phyloP scores from a whole-genome alignment of 495 filamentous ascomycete species.

The Aspergillus heteromorphus region DNA sequence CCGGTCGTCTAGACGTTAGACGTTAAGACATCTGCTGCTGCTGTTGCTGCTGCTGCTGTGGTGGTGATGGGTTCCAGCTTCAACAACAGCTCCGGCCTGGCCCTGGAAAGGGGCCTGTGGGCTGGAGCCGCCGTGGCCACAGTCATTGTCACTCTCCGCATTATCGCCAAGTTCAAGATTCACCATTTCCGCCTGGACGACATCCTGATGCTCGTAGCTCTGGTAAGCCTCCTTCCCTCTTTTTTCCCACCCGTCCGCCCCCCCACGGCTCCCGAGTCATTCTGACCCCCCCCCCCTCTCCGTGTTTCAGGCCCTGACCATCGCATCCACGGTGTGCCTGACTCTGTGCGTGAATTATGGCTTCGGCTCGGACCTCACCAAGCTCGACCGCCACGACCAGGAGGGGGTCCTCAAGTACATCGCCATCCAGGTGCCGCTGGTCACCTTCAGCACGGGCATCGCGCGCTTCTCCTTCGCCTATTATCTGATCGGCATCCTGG shows the following conservation, averaged over 20 bases:
- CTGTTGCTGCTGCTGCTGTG: too few relatives aligned
- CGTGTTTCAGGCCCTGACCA: slow-evolving; percentile 21
- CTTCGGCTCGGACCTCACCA: slow-evolving; percentile 23
- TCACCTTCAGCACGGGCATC: slow-evolving; percentile 31
- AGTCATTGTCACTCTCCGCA: slow-evolving; percentile 27
- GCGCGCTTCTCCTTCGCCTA: slow-evolving; percentile 30
- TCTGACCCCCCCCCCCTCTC: slow-evolving; percentile 1
- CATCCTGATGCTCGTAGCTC: slow-evolving; percentile 31
- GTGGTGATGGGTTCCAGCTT: not conserved
- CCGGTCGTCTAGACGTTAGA: not conserved
- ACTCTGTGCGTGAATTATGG: slow-evolving; percentile 24
- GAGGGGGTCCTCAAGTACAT: slow-evolving; percentile 26
- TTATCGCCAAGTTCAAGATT: slow-evolving; percentile 34
- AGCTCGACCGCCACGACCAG: slow-evolving; percentile 6
- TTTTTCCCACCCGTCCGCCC: not conserved
- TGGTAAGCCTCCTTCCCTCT: slow-evolving; percentile 19
- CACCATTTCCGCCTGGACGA: slow-evolving; percentile 30
- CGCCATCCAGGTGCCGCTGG: slow-evolving; percentile 26
- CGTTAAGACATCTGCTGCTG: too few relatives aligned
- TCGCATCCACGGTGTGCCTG: slow-evolving; percentile 24
- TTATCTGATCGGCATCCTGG: slow-evolving; percentile 29
- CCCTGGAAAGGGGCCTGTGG: slow-evolving; percentile 28
- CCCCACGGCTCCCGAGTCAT: too few relatives aligned
- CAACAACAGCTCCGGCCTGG: slow-evolving; percentile 15
- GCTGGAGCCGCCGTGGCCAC: slow-evolving; percentile 27